Evolutionary conservation across 1,284 basidiomycete species (phyloP).

Genomic region (Cutaneotrichosporon spelunceum): DNA sequence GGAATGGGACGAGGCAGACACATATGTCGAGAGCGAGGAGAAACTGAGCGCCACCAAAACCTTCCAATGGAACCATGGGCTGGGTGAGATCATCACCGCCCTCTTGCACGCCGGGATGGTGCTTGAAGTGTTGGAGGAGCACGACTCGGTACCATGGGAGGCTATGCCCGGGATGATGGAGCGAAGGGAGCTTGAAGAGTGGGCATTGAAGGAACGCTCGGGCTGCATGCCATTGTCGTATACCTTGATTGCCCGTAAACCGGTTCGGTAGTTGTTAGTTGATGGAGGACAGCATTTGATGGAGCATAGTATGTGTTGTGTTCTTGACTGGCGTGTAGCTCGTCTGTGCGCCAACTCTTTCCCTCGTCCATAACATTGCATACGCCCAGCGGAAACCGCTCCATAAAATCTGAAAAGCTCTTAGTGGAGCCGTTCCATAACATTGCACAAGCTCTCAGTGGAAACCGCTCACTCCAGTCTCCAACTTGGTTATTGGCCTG

Average conservation of each 20-base stretch:
- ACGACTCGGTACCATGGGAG: conserved; percentile 12
- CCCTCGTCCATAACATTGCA: too few species aligned
- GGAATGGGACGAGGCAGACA: conserved; percentile 2
- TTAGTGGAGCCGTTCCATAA: too few species aligned
- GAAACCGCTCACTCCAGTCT: too few species aligned
- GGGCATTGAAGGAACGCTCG: conserved; percentile 3
- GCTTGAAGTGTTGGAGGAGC: conserved; percentile 11
- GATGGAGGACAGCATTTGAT: too few species aligned
- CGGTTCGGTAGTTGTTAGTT: background rate
- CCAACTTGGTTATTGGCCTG: too few species aligned
- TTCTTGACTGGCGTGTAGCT: too few species aligned
- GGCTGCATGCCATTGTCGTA: conserved; percentile 11
- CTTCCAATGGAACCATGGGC: conserved; percentile 12
- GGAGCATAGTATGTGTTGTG: too few species aligned
- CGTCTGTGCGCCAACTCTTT: too few species aligned
- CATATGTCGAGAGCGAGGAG: conserved; percentile 1
- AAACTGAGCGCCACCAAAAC: conserved; percentile 6
- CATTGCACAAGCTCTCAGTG: too few species aligned
- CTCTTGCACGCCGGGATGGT: conserved; percentile 2
- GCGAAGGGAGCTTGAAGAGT: conserved; percentile 13
- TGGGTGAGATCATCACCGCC: conserved; percentile 6
- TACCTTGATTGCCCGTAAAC: conserved; percentile 11
- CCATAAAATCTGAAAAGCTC: too few species aligned
- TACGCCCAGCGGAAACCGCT: too few species aligned
- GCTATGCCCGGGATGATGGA: conserved; percentile 7